Conservation (phyloP, 192 early-diverging fungal species). For the Coemansia sp. region DNA sequence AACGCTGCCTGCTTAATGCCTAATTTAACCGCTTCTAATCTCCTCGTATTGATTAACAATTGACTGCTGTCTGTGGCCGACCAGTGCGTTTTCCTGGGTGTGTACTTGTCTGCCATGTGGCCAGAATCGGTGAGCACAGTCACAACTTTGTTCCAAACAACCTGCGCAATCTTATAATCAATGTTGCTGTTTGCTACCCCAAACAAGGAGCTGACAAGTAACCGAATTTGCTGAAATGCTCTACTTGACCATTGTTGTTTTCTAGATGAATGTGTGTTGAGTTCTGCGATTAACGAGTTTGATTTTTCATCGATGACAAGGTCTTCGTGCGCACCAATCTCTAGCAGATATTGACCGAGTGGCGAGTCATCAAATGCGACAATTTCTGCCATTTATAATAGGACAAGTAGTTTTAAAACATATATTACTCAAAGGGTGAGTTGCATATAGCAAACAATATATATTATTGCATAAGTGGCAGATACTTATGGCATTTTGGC, state of each 20-base stretch:
- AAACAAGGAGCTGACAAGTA: neutral
- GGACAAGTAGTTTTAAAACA: neutral
- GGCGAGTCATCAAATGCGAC: slow-evolving; percentile 51
- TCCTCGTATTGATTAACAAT: neutral
- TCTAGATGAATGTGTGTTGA: neutral
- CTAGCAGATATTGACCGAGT: slow-evolving; percentile 38
- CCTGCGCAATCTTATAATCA: neutral
- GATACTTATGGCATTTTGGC: no score
- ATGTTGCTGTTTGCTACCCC: neutral
- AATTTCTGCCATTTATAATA: slow-evolving; percentile 27
- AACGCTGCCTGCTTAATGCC: neutral
- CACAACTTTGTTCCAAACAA: neutral
- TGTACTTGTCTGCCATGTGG: slow-evolving; percentile 30
- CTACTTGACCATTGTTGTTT: neutral
- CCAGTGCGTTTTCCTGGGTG: slow-evolving; percentile 13
- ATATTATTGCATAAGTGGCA: no score
- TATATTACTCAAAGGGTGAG: neutral
- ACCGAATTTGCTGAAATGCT: neutral
- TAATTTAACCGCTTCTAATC: neutral
- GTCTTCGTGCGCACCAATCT: slow-evolving; percentile 24
- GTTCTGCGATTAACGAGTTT: neutral
- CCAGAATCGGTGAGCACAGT: slow-evolving; percentile 23
- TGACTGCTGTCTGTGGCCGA: neutral
- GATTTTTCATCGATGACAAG: slow-evolving; percentile 17
- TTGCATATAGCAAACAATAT: no score